phyloP scores from a whole-genome alignment of 306 rosid species.

The Ammopiptanthus mongolicus region DNA sequence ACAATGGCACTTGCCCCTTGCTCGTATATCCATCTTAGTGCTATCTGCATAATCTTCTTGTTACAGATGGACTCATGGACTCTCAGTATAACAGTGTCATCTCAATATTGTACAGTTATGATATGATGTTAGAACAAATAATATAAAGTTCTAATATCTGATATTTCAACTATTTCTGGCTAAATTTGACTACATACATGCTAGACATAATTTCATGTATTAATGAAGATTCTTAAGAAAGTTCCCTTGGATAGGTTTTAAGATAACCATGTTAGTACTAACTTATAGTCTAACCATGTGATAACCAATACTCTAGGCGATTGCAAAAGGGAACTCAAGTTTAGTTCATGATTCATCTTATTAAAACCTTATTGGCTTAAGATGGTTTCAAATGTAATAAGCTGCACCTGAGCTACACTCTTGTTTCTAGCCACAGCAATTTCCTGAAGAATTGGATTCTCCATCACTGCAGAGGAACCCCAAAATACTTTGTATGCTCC shows the following conservation, averaged over 20 bases:
- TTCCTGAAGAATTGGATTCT: slow-evolving; percentile 23
- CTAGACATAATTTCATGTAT: not conserved
- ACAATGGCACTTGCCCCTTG: slow-evolving; percentile 26
- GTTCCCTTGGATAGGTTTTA: not conserved
- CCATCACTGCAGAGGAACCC: slow-evolving; percentile 34
- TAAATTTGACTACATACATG: not conserved
- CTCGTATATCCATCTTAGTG: slow-evolving; percentile 24
- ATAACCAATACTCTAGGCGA: not conserved
- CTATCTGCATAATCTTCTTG: not conserved
- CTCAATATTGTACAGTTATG: not conserved
- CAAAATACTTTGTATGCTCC: slow-evolving; percentile 17
- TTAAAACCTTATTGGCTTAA: not conserved
- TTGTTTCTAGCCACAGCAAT: slow-evolving; percentile 21
- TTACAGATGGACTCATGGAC: not conserved
- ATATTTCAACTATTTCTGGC: not conserved
- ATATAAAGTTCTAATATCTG: not conserved
- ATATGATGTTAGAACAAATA: not conserved
- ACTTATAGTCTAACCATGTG: not conserved
- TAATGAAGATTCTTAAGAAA: not conserved
- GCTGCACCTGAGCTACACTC: slow-evolving; percentile 22
- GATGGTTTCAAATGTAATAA: not conserved
- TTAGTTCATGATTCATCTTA: not conserved
- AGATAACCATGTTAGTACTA: not conserved
- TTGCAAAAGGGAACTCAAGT: not conserved
- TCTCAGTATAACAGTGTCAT: not conserved